phyloP scores from a whole-genome alignment of 192 early-diverging fungal species.

The Gamsiella multidivaricata region DNA sequence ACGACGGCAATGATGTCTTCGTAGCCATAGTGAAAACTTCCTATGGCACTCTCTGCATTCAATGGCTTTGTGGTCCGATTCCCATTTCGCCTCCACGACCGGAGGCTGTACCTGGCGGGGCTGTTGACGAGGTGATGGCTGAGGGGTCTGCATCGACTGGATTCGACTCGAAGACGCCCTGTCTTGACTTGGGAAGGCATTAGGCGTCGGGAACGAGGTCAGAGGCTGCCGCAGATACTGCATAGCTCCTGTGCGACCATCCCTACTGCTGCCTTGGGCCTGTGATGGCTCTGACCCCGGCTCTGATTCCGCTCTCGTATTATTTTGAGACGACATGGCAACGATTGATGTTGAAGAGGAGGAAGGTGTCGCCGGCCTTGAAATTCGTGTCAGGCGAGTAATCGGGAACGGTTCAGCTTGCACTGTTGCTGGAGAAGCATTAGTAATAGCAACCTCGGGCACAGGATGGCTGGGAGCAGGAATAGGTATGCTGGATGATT shows the following conservation, averaged over 20 bases:
- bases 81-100: constrained; percentile 72
- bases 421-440: constrained; percentile 16
- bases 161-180: background rate
- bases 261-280: background rate
- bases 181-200: constrained; percentile 1
- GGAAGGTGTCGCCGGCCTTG: constrained; percentile 22
- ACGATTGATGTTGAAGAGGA: constrained; percentile 13
- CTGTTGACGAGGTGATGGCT: background rate
- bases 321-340: background rate
- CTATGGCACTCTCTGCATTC: constrained; percentile 75
- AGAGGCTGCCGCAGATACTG: background rate
- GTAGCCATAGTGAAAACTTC: constrained; percentile 78
- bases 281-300: background rate
- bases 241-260: background rate
- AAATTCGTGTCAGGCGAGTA: constrained; percentile 30
- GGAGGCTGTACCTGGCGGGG: constrained; percentile 4
- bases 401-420: constrained; percentile 34
- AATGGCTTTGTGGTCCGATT: constrained; percentile 75
- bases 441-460: constrained; percentile 16
- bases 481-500: constrained; percentile 28
- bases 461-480: background rate
- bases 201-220: constrained; percentile 3
- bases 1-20: constrained; percentile 93
- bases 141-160: constrained; percentile 8
- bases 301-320: background rate